Evolutionary conservation across 1,139 yeast species (phyloP), one percentile per base, ranked within the genome.

Genomic region (Candida neerlandica): DNA sequence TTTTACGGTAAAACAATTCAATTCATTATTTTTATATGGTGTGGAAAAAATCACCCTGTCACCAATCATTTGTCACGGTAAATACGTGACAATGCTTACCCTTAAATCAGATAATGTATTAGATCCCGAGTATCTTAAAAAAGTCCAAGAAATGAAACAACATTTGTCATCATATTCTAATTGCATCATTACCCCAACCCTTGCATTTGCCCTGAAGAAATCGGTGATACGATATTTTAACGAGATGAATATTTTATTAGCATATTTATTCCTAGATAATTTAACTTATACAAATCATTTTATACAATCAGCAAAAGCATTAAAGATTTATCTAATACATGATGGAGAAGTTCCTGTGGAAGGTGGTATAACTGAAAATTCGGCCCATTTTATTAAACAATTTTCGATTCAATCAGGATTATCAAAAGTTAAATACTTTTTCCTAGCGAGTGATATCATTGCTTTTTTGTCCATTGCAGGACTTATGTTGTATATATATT

Each of bases 271-370:
- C 48, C 65, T 82, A 21, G 73, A 78, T 34, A 75, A 80, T 2
- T 59, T 81, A 1, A 60, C 64, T 37, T 73, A 74, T 48, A 68
- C 73, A 10, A 82, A 84, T 58, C 85, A 85, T 18, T 57, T 81
- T 10, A 70, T 82, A 11, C 68, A 69, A 47, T 66, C 73, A 40
- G 85, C 86, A 0, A 65, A 70, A 18, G 61, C 70, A 1, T 44
- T 83, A 11, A 71, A 75, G 46, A 51, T 82, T 2, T 69, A 64
- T 44, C 47, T 71, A 11, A 43, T 71, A 26, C 69, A 66, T 29
- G 44, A 45, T 14, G 41, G 30, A 9, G 45, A 37, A 5, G 33
- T 27, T 10, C 45, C 48, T 5, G 38, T 45, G 5, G 43, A 35
- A 11, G 47, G 41, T 4, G 47, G 41, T 10, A 23, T 38, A 1